Conservation (phyloP, 2,329 filamentous ascomycete species). For the Fusarium tricinctum region DNA sequence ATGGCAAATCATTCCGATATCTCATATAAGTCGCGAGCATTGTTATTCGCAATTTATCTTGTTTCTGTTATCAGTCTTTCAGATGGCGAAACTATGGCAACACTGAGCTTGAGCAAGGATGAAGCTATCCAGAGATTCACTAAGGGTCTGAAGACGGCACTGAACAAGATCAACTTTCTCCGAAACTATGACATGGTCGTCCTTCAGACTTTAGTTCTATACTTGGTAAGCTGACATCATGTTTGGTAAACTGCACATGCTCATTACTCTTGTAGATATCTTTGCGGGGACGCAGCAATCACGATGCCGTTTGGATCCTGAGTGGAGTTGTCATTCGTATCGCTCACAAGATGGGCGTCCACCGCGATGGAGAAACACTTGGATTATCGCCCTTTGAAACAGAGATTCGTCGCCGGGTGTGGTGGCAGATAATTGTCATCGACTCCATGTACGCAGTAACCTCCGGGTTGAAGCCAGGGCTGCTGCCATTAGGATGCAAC, state of each 20-base stretch:
- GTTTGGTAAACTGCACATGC: rapidly evolving
- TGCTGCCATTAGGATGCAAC: neutral
- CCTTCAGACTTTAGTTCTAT: neutral
- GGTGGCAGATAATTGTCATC: constrained; percentile 23
- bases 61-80: neutral
- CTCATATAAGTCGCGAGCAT: neutral
- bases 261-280: neutral
- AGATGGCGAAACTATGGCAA: neutral
- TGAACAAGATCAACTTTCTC: constrained; percentile 15
- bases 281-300: constrained; percentile 10
- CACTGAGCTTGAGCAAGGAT: neutral
- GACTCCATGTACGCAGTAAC: constrained; percentile 25
- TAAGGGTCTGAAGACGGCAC: constrained; percentile 8
- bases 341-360: constrained; percentile 17
- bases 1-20: constrained; percentile 11
- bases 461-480: constrained; percentile 11
- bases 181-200: constrained; percentile 18
- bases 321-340: constrained; percentile 21
- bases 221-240: neutral
- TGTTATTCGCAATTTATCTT: constrained; percentile 12
- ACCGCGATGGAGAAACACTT: constrained; percentile 12
- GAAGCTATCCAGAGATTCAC: constrained; percentile 17
- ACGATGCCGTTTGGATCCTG: constrained; percentile 14
- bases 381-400: neutral
- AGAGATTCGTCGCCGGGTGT: constrained; percentile 20